phyloP scores from a whole-genome alignment of 805 yeast genomes.

The Wickerhamiella kurtzmanii region DNA sequence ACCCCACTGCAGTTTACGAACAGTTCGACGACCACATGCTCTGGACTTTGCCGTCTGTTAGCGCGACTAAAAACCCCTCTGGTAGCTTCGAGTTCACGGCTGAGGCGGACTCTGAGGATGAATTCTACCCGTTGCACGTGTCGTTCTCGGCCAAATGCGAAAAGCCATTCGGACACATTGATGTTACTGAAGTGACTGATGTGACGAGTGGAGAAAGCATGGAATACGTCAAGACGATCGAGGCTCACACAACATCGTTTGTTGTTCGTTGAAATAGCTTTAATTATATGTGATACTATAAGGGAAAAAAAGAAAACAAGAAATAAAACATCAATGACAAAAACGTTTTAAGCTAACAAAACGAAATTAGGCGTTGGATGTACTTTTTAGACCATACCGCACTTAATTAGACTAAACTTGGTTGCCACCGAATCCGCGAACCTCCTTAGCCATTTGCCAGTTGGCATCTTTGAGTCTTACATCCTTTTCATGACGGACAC shows the following conservation, averaged over 20 bases:
- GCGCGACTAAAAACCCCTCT: slow-evolving; percentile 32
- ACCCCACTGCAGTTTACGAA: slow-evolving; percentile 24
- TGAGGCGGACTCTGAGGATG: slow-evolving; percentile 65
- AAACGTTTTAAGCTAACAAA: not conserved
- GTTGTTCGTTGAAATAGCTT: slow-evolving; percentile 12
- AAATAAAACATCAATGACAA: no score
- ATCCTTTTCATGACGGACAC: slow-evolving; percentile 21
- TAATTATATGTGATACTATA: not conserved
- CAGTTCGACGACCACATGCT: slow-evolving; percentile 60
- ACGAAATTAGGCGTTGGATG: no score
- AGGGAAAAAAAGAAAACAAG: not conserved
- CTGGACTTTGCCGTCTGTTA: slow-evolving; percentile 45
- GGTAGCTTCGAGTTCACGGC: slow-evolving; percentile 74
- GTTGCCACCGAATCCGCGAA: slow-evolving; percentile 74
- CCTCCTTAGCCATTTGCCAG: slow-evolving; percentile 63
- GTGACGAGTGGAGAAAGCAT: slow-evolving; percentile 27
- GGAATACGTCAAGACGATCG: slow-evolving; percentile 13
- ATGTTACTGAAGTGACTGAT: slow-evolving; percentile 43
- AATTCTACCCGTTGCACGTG: slow-evolving; percentile 77
- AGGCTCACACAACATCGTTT: slow-evolving; percentile 16
- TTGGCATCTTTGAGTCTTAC: slow-evolving; percentile 15
- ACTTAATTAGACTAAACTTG: slow-evolving; percentile 28
- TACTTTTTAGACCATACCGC: no score
- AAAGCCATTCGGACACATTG: slow-evolving; percentile 52
- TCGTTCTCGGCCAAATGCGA: slow-evolving; percentile 31